Conservation (phyloP, 768 basidiomycete genomes). For the button mushroom (Agaricus bisporus) region DNA sequence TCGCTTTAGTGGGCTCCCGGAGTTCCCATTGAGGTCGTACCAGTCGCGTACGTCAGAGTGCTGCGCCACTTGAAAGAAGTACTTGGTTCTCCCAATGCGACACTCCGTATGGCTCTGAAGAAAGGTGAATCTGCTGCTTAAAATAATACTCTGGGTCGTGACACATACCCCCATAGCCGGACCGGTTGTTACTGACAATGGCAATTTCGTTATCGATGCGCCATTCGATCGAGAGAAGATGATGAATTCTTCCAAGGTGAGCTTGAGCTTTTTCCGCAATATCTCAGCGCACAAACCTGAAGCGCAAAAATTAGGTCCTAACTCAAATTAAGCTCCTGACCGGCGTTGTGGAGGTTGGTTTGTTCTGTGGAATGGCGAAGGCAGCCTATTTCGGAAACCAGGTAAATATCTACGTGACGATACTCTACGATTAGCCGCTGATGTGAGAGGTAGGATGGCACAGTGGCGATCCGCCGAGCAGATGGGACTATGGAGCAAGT, state of each 20-base stretch:
- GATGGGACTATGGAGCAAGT: constrained; percentile 33
- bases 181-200: constrained; percentile 95
- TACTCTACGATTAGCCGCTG: not conserved
- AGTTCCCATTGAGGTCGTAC: constrained; percentile 94
- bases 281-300: not conserved
- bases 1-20: constrained; percentile 68
- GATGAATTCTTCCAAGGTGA: constrained; percentile 57
- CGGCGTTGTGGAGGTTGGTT: constrained; percentile 96
- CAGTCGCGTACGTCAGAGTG: constrained; percentile 91
- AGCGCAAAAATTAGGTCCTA: constrained; percentile 54
- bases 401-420: constrained; percentile 28
- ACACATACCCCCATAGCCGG: constrained; percentile 49
- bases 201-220: constrained; percentile 97
- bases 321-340: constrained; percentile 87
- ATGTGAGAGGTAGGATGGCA: constrained; percentile 47
- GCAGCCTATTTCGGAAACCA: constrained; percentile 97
- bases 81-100: constrained; percentile 62
- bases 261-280: constrained; percentile 7
- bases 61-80: constrained; percentile 59
- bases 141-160: constrained; percentile 2
- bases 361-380: constrained; percentile 91
- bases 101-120: constrained; percentile 89
- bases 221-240: constrained; percentile 73
- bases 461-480: constrained; percentile 54
- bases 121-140: constrained; percentile 36